Evolutionary conservation across 108 stramenopile species (phyloP).

Genomic region (Aurantiochytrium sp.): DNA sequence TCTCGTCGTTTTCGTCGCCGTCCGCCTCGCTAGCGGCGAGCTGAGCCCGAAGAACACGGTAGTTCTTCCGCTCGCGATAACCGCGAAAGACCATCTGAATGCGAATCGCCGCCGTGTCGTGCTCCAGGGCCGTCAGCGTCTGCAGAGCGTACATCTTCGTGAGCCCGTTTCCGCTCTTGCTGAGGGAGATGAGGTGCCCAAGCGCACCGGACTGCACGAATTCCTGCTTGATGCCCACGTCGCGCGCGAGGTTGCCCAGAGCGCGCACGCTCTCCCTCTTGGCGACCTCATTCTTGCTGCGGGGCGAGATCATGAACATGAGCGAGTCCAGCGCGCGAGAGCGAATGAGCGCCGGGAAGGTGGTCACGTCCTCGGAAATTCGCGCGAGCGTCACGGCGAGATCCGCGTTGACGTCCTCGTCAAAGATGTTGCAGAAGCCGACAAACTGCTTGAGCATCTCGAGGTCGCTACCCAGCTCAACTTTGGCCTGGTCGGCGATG

Average conservation of each 20-base stretch:
- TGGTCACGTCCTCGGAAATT: neutral
- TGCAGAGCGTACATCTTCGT: neutral
- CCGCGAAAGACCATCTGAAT: constrained; percentile 31
- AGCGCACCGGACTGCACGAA: neutral
- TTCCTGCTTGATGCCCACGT: neutral
- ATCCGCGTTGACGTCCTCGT: constrained; percentile 5
- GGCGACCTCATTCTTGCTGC: neutral
- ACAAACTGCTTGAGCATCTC: constrained; percentile 12
- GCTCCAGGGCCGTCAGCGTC: neutral
- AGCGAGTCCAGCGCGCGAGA: neutral
- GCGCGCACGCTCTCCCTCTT: neutral
- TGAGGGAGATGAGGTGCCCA: neutral
- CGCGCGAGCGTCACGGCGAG: neutral
- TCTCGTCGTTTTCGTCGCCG: no score
- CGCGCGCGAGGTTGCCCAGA: neutral
- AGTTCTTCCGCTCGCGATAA: neutral
- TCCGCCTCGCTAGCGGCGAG: no score
- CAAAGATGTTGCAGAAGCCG: neutral
- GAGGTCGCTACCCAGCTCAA: neutral
- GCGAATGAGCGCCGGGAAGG: neutral
- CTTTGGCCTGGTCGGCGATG: neutral
- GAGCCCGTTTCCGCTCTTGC: neutral
- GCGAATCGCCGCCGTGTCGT: constrained; percentile 8
- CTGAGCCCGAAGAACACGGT: neutral
- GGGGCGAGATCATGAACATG: constrained; percentile 12